These are phyloP conservation scores for Aspergillus sclerotioniger DNA, from an alignment of 495 filamentous ascomycete species.

Conservation along the genomic window DNA sequence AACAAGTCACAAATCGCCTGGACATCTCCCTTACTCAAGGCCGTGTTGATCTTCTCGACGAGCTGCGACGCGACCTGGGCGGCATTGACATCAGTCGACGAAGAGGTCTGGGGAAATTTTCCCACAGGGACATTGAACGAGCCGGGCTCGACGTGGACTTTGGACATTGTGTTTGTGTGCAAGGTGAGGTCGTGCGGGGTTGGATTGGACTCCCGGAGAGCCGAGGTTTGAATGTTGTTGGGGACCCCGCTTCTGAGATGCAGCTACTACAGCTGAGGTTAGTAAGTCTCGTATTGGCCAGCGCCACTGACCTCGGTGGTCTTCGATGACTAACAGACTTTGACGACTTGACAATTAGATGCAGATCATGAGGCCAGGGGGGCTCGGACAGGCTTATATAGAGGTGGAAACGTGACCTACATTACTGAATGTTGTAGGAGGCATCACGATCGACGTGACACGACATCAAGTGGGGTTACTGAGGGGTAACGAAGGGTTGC, in stretches of 20 bases:
- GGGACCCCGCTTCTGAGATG: background rate
- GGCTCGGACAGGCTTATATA: too few relatives aligned
- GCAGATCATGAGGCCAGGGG: too few relatives aligned
- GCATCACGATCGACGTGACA: too few relatives aligned
- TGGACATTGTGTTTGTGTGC: constrained; percentile 33
- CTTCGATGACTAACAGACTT: too few relatives aligned
- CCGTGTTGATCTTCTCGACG: constrained; percentile 48
- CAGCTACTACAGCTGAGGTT: background rate
- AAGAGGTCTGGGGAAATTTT: constrained; percentile 30
- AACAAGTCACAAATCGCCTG: constrained; percentile 33
- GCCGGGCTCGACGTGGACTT: constrained; percentile 58
- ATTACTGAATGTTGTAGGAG: too few relatives aligned
- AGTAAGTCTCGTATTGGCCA: too few relatives aligned
- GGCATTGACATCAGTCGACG: constrained; percentile 41
- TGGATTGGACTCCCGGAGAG: background rate
- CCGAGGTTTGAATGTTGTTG: background rate
- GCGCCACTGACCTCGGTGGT: too few relatives aligned
- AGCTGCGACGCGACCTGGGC: constrained; percentile 41
- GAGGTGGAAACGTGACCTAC: too few relatives aligned
- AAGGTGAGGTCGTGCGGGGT: background rate
- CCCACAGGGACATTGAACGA: constrained; percentile 51
- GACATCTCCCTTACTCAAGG: constrained; percentile 37
- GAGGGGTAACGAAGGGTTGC: too few relatives aligned
- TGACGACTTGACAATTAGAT: too few relatives aligned
- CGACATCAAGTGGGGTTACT: too few relatives aligned